Evolutionary conservation across 2,329 filamentous ascomycete genomes (phyloP), one percentile per base, ranked within the genome.

Genomic region (Sporothrix euskadiensis): DNA sequence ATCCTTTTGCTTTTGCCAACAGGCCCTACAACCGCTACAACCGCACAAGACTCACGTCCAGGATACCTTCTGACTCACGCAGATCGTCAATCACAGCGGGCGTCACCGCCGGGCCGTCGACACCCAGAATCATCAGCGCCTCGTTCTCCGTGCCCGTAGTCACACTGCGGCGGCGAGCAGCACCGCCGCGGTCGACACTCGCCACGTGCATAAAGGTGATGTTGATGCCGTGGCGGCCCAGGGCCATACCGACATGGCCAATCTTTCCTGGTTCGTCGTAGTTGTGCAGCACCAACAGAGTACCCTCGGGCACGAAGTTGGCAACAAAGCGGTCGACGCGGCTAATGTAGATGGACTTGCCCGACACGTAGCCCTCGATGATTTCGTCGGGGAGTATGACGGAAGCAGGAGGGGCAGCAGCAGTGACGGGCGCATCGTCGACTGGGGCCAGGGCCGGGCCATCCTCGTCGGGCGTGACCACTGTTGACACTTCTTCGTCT

Each of bases 261-360:
- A 96, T 95, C 84, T 94, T 94, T 12, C 93, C 93, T 0, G 92
- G 92, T 76, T 90, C 87, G 79, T 96, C 92, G 78, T 92, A 94
- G 82, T 95, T 95, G 78, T 93, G 88, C 78, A 93, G 88, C 74
- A 95, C 91, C n/a, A 94, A 84, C 74, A 95, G 80, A 0, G 89
- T 93, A 0, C 92, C 92, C 74, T 91, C 87, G 0, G 92, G 92
- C 12, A 88, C 85, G 76, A 96, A 95, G 4, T 88, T 89, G 0
- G 91, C 91, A 54, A 87, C 88, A 83, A 95, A 96, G 0, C 90
- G 87, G 78, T 90, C 92, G 9, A 96, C 83, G 35, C 91, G 88
- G 39, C 89, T 91, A 77, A 96, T 94, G 80, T 89, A 92, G 10
- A 89, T 84, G 12, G 84, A 84, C 75, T 89, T 87, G 41, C 88